These are phyloP conservation scores for Metschnikowia lachancei DNA, from an alignment of 805 yeast genomes.

Conservation along the genomic window DNA sequence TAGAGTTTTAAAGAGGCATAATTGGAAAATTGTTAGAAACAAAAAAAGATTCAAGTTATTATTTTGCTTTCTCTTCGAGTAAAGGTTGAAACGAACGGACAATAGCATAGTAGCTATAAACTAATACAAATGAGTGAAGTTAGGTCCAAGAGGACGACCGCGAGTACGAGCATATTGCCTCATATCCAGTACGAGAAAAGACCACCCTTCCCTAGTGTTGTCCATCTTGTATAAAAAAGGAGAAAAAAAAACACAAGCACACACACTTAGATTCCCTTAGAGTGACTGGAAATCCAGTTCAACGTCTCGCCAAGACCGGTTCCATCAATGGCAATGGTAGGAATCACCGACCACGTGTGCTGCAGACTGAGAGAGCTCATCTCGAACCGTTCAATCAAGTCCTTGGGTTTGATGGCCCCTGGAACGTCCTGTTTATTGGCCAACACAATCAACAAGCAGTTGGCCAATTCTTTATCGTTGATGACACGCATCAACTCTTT, in stretches of 20 bases:
- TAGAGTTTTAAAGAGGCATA: too few species aligned
- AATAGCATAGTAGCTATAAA: background rate
- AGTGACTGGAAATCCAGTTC: constrained; percentile 77
- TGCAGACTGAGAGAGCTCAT: constrained; percentile 55
- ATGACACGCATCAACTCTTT: constrained; percentile 74
- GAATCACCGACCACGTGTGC: constrained; percentile 88
- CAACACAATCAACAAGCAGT: constrained; percentile 75
- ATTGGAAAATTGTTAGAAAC: too few species aligned
- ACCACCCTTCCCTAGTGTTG: background rate
- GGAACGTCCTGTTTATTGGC: constrained; percentile 86
- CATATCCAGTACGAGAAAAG: constrained; percentile 13
- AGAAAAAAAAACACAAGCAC: too few species aligned
- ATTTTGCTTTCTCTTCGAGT: background rate
- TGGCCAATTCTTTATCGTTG: constrained; percentile 78
- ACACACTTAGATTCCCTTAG: constrained; percentile 22
- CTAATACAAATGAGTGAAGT: background rate
- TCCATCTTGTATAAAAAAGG: background rate
- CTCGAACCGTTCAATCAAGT: constrained; percentile 69
- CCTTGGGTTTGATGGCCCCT: constrained; percentile 72
- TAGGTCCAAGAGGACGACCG: background rate
- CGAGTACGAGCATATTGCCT: background rate
- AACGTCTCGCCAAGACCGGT: constrained; percentile 86
- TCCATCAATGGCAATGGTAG: constrained; percentile 85
- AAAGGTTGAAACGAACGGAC: background rate
- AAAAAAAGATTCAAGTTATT: too few species aligned